Evolutionary conservation across 2,329 filamentous ascomycete species (phyloP).

Genomic region (Ophiocordyceps camponoti-saundersi): DNA sequence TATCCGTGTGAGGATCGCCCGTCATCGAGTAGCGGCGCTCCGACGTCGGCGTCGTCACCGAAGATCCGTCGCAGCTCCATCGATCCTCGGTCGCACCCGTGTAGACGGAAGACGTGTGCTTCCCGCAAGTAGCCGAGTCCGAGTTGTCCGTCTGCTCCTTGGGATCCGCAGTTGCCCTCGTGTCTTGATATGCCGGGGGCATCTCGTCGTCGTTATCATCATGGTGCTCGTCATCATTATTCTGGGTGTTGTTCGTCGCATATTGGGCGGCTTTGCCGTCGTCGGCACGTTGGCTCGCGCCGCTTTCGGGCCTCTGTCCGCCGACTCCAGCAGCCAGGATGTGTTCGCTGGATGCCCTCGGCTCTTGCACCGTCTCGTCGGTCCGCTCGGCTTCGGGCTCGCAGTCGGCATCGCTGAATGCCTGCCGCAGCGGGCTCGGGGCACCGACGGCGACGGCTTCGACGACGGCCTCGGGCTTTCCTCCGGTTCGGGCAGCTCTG

Average conservation of each 20-base stretch:
- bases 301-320: not conserved
- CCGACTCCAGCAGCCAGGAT: not conserved
- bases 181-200: too few species aligned
- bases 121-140: conserved; percentile 12
- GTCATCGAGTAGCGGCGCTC: conserved; percentile 16
- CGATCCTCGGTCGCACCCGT: conserved; percentile 19
- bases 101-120: conserved; percentile 20
- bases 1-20: conserved; percentile 12
- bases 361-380: not conserved
- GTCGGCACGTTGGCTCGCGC: not conserved
- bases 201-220: too few species aligned
- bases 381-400: not conserved
- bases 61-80: conserved; percentile 20
- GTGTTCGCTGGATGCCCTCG: not conserved
- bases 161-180: not conserved
- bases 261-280: too few species aligned
- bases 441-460: conserved; percentile 30
- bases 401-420: not conserved
- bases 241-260: too few species aligned
- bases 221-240: too few species aligned
- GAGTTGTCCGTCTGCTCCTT: conserved; percentile 9
- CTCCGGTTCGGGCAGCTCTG: conserved; percentile 34
- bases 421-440: conserved; percentile 27
- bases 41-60: conserved; percentile 20
- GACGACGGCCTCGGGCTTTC: conserved; percentile 36